These are phyloP conservation scores for Colletotrichum tamarilloi DNA, from an alignment of 2,329 filamentous ascomycete species.

Conservation along the genomic window DNA sequence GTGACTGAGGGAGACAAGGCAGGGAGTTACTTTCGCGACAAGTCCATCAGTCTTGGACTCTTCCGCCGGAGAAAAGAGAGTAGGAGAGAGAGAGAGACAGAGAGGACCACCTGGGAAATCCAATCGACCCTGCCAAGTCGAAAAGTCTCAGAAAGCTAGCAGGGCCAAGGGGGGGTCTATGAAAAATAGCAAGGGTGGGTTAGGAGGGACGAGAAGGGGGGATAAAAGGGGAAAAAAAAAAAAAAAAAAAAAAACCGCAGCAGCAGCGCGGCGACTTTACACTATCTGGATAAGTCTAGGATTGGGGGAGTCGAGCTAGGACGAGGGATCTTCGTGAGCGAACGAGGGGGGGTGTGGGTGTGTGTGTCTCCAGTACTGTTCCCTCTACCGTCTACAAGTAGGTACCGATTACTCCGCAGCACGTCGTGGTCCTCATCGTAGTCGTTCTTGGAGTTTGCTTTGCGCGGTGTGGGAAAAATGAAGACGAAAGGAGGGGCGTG, in stretches of 20 bases:
- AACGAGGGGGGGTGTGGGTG: background rate
- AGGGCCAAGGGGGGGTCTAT: constrained; percentile 11
- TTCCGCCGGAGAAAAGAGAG: background rate
- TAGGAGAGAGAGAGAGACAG: background rate
- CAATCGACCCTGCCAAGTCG: constrained; percentile 30
- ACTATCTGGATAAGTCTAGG: background rate
- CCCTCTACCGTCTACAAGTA: background rate
- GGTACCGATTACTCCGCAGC: background rate
- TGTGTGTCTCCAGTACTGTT: background rate
- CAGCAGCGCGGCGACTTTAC: background rate
- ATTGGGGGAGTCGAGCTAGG: background rate
- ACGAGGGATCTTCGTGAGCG: constrained; percentile 16
- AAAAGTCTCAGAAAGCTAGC: constrained; percentile 34
- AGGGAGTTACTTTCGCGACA: background rate
- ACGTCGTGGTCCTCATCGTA: background rate
- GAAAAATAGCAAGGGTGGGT: background rate
- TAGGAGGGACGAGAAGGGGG: background rate
- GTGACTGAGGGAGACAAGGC: background rate
- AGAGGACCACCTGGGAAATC: constrained; percentile 2
- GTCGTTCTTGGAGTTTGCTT: too few relatives aligned
- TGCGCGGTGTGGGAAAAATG: too few relatives aligned
- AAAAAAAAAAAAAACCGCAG: background rate
- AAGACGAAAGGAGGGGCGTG: constrained; percentile 3
- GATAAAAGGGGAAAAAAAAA: background rate
- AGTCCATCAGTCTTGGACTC: background rate